Evolutionary conservation across 148 eudicot species (phyloP).

Genomic region (Vaccinium vitisidaea): DNA sequence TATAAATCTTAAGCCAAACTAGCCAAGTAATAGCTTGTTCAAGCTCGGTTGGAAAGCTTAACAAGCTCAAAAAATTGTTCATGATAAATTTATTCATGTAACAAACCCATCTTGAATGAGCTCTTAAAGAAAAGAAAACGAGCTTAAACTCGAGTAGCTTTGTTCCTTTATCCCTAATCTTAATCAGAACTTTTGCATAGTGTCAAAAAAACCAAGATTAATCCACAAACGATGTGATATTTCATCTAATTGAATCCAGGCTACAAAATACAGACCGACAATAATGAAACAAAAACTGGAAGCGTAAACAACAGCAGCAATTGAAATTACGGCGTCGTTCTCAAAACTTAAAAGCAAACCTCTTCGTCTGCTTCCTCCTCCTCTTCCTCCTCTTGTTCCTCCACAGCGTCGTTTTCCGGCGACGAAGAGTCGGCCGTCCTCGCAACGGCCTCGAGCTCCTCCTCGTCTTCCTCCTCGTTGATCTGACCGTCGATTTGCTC

Average conservation of each 20-base stretch:
- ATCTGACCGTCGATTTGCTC: constrained; percentile 46
- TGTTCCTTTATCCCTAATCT: neutral
- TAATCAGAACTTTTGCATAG: neutral
- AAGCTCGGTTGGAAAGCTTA: neutral
- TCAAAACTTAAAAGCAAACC: constrained; percentile 17
- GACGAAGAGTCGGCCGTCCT: constrained; percentile 33
- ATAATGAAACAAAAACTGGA: neutral
- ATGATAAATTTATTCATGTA: neutral
- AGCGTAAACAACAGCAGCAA: constrained; percentile 9
- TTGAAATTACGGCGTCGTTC: neutral
- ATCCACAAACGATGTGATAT: neutral
- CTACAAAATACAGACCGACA: neutral
- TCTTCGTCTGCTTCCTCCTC: constrained; percentile 21
- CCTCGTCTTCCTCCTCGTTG: constrained; percentile 45
- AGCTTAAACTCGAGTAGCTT: neutral
- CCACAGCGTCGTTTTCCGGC: constrained; percentile 19
- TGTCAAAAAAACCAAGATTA: neutral
- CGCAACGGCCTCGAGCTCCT: constrained; percentile 69
- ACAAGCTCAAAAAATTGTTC: neutral
- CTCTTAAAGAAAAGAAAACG: neutral
- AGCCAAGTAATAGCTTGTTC: neutral
- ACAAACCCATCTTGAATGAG: neutral
- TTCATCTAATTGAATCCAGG: no score
- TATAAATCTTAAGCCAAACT: neutral
- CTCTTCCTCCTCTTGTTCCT: constrained; percentile 16